These are phyloP conservation scores for Hyparrhenia diplandra DNA, from an alignment of 176 grass and related monocot genomes.

Conservation along the genomic window DNA sequence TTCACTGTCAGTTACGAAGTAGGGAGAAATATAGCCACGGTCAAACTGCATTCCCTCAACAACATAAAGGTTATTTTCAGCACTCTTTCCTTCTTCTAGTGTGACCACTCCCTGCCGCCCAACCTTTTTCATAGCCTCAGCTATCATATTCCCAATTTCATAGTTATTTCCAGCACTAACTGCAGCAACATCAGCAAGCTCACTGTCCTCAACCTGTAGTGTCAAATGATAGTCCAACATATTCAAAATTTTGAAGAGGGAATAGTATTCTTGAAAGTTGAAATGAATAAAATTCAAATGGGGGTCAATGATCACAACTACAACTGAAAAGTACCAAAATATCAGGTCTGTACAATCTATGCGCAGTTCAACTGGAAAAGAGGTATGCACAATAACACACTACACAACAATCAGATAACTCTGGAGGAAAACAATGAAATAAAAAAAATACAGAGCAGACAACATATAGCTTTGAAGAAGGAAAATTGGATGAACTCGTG, in stretches of 20 bases:
- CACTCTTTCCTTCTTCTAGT: constrained; percentile 63
- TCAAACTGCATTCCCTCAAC: constrained; percentile 78
- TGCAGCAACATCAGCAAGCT: constrained; percentile 64
- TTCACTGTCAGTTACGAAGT: constrained; percentile 80
- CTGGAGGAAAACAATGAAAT: no score
- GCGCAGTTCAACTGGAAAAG: background rate
- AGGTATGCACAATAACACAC: background rate
- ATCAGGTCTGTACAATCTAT: background rate
- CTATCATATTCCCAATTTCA: constrained; percentile 65
- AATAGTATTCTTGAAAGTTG: background rate
- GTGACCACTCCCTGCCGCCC: constrained; percentile 62
- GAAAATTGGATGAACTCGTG: background rate
- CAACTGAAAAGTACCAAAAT: background rate
- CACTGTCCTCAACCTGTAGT: constrained; percentile 53
- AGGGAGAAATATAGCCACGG: constrained; percentile 69
- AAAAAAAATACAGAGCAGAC: background rate
- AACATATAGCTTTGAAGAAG: background rate
- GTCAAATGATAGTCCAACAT: background rate
- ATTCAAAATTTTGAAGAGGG: background rate
- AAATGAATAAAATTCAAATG: background rate
- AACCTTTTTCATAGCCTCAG: constrained; percentile 66
- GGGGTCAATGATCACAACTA: background rate
- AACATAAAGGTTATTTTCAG: constrained; percentile 61
- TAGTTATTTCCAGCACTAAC: constrained; percentile 62
- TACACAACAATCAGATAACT: background rate